Percentiles rank a stretch among this genome's conserved stretches.
Conservation (phyloP, 805 yeast genomes). For the Sporopachydermia quercuum region DNA sequence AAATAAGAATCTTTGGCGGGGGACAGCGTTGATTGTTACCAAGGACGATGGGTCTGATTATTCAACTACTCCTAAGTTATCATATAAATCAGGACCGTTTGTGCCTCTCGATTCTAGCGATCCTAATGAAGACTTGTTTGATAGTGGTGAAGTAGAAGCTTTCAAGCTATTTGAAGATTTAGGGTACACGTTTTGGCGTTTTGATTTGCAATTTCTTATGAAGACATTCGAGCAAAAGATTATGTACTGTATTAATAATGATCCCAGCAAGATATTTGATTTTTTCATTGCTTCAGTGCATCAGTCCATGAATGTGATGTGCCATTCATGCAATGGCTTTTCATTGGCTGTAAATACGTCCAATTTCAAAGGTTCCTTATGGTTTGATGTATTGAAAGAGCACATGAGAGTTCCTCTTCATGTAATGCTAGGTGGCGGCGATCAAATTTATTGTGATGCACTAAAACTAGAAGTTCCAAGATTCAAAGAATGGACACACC, state of each 20-base stretch:
- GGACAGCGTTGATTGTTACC: conserved; percentile 50
- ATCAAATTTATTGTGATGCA: conserved; percentile 82
- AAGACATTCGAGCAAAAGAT: conserved; percentile 40
- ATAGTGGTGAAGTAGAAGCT: conserved; percentile 32
- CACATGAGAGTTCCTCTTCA: conserved; percentile 56
- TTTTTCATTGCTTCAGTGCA: conserved; percentile 53
- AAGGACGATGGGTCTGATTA: conserved; percentile 22
- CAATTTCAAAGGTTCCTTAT: conserved; percentile 57
- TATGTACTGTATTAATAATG: conserved; percentile 42
- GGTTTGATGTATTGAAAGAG: conserved; percentile 70
- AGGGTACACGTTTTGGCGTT: conserved; percentile 53
- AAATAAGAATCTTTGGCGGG: conserved; percentile 40
- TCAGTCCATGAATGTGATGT: conserved; percentile 67
- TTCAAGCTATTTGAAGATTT: conserved; percentile 27
- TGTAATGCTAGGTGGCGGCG: conserved; percentile 97
- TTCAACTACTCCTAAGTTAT: conserved; percentile 16
- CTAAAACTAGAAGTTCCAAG: conserved; percentile 31
- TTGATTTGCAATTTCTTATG: conserved; percentile 35
- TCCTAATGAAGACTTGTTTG: conserved; percentile 6
- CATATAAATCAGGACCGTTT: conserved; percentile 23
- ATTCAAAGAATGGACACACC: conserved; percentile 51
- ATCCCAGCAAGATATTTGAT: conserved; percentile 29
- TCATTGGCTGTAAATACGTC: conserved; percentile 56
- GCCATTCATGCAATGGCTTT: conserved; percentile 86
- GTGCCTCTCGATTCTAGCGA: conserved; percentile 9